A percentile compares a stretch with the other conserved stretches of the same genome.
Conservation (phyloP, 805 yeast species). For the Sporopachydermia lactativora region DNA sequence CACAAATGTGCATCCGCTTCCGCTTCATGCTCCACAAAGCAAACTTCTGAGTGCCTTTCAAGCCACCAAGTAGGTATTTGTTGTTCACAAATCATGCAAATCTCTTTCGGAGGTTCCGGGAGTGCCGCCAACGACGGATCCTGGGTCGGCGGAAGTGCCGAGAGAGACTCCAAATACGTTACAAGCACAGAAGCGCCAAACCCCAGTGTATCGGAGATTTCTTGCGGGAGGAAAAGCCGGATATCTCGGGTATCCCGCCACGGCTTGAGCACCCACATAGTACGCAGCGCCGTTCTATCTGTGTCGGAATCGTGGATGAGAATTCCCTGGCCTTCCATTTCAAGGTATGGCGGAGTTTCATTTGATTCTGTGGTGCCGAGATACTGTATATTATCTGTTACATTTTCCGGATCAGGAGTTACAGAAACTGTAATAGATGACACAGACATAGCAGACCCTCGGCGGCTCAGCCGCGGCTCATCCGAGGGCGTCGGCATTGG, state of each 20-base stretch:
- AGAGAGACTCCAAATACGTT: conserved; percentile 49
- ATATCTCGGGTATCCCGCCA: conserved; percentile 46
- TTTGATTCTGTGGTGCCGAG: too few relatives aligned
- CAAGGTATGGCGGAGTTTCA: conserved; percentile 20
- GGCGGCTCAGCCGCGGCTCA: neutral
- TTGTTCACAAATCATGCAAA: conserved; percentile 88
- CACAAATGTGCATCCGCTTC: conserved; percentile 60
- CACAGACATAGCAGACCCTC: neutral
- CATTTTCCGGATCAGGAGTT: neutral
- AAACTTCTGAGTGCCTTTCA: conserved; percentile 79
- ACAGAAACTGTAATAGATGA: neutral
- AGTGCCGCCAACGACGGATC: conserved; percentile 31
- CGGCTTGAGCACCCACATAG: conserved; percentile 90
- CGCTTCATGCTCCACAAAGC: conserved; percentile 72
- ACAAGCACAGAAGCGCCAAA: conserved; percentile 81
- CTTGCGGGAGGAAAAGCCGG: conserved; percentile 54
- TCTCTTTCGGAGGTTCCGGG: conserved; percentile 68
- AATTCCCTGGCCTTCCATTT: conserved; percentile 90
- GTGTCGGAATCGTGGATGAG: conserved; percentile 50
- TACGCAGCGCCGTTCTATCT: conserved; percentile 35
- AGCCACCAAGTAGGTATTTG: conserved; percentile 94
- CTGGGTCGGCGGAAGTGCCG: conserved; percentile 49
- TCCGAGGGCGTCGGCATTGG: neutral
- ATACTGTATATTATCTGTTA: too few relatives aligned
- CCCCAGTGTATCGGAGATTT: conserved; percentile 64